Evolutionary conservation across 768 basidiomycete species (phyloP), one percentile per base, ranked within the genome.

Genomic region (Tulasnella calospora): DNA sequence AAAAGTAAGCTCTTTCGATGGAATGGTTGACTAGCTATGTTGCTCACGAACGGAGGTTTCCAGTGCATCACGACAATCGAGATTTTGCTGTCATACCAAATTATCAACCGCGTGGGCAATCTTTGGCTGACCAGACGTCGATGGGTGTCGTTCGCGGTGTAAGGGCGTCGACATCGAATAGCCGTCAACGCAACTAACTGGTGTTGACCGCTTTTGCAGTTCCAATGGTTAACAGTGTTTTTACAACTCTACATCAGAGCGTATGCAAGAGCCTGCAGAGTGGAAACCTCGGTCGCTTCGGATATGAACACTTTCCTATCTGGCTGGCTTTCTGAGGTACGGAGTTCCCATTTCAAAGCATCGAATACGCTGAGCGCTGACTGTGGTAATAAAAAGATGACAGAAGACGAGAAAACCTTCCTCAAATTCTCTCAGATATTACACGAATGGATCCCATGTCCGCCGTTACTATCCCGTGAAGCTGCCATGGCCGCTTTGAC

Each of bases 41-140:
- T 23, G 21, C 46, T 78, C 40, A 10, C 33, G 51, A 30, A 81
- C 79, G n/a, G 12, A 27, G 23, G 21, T n/a, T 81, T 93, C 91
- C 86, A 76, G 79, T 76, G 77, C 92, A 95, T 80, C 87, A 91
- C 77, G 95, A 97, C 83, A 96, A 97, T 83, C 92, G 95, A 10
- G 95, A 97, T 84, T 91, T 92, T 81, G 86, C 87, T 51, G 90
- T 95, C 71, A 84, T 96, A 35, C 89, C 92, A 9, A 91, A 91
- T 83, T 93, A 94, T 81, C 95, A 96, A 81, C 92, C 93, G 0
- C 85, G 82, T 57, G 83, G 82, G 46, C 85, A 85, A 30, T 84
- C 88, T 7, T 87, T 95, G 77, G 87, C 91, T 80, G 85, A 90
- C 73, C 93, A 94, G 82, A 94, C 92, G 0, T 83, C 89, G 27